These are phyloP conservation scores for Boletus vinaceobasis DNA, from an alignment of 768 basidiomycete genomes.

Conservation along the genomic window DNA sequence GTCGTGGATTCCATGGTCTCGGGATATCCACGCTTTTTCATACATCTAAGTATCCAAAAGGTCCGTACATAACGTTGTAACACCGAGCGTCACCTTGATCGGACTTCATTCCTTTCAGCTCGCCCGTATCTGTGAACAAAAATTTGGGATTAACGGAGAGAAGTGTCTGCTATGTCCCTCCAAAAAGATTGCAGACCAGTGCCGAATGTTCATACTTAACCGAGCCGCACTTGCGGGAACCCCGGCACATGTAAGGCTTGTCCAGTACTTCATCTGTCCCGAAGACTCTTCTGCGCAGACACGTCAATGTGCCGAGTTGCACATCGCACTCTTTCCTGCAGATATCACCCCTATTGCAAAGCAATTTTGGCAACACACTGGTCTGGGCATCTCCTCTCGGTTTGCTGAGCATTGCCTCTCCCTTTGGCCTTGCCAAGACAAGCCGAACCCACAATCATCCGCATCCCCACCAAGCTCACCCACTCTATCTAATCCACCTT, in stretches of 20 bases:
- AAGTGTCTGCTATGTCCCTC: constrained; percentile 78
- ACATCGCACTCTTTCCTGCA: constrained; percentile 76
- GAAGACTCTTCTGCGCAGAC: constrained; percentile 38
- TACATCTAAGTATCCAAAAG: constrained; percentile 80
- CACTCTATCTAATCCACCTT: constrained; percentile 30
- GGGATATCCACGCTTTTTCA: constrained; percentile 95
- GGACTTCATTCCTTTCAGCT: constrained; percentile 48
- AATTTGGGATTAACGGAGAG: constrained; percentile 71
- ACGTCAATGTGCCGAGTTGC: constrained; percentile 54
- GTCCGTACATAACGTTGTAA: constrained; percentile 49
- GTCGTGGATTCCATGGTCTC: constrained; percentile 77
- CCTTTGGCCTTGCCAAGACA: constrained; percentile 51
- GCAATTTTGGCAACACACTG: constrained; percentile 96
- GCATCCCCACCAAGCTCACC: constrained; percentile 25
- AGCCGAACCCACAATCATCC: constrained; percentile 19
- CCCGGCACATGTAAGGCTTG: constrained; percentile 50
- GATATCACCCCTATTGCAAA: constrained; percentile 66
- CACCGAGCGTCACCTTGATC: neutral
- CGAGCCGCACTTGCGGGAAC: constrained; percentile 43
- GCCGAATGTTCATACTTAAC: constrained; percentile 65
- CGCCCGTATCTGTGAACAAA: constrained; percentile 68
- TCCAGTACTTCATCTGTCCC: constrained; percentile 70
- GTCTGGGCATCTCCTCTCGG: constrained; percentile 85
- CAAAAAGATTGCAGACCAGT: constrained; percentile 66
- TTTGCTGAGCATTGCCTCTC: constrained; percentile 79